Evolutionary conservation across 1,284 basidiomycete genomes (phyloP).

Genomic region (Vanrija humicola): DNA sequence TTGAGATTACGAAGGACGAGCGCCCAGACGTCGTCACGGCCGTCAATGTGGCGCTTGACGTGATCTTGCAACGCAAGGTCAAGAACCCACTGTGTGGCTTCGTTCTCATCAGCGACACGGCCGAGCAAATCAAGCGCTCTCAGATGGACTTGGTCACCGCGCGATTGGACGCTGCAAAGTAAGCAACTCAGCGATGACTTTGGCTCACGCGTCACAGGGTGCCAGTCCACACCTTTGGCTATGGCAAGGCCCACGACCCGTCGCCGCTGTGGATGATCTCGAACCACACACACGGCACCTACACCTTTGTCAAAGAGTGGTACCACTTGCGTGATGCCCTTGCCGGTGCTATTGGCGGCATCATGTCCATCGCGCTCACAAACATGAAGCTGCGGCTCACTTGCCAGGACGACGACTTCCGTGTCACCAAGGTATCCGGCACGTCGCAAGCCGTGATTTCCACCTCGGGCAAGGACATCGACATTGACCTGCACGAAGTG

Average conservation of each 20-base stretch:
- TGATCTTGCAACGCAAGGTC: slow-evolving; percentile 85
- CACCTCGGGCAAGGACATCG: slow-evolving; percentile 83
- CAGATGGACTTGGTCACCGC: slow-evolving; percentile 98
- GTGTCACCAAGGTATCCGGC: slow-evolving; percentile 84
- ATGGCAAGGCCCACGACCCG: slow-evolving; percentile 92
- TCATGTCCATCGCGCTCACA: slow-evolving; percentile 84
- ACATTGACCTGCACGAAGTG: slow-evolving; percentile 89
- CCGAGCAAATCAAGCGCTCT: slow-evolving; percentile 85
- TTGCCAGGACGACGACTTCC: slow-evolving; percentile 63
- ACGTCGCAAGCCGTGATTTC: slow-evolving; percentile 76
- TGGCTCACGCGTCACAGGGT: slow-evolving; percentile 49
- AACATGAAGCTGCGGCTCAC: slow-evolving; percentile 84
- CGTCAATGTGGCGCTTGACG: slow-evolving; percentile 87
- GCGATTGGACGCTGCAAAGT: slow-evolving; percentile 87
- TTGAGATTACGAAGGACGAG: slow-evolving; percentile 75
- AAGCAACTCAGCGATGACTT: slow-evolving; percentile 13
- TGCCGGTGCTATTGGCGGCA: slow-evolving; percentile 85
- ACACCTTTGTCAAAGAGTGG: slow-evolving; percentile 95
- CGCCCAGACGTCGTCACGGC: slow-evolving; percentile 94
- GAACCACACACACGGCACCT: slow-evolving; percentile 93
- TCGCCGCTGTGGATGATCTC: slow-evolving; percentile 98
- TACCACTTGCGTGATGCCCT: slow-evolving; percentile 84
- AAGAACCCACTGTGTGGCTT: slow-evolving; percentile 87
- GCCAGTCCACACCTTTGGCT: slow-evolving; percentile 94
- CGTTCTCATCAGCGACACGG: slow-evolving; percentile 85